phyloP scores from a whole-genome alignment of 2,329 filamentous ascomycete genomes.

The Kalaharituber pfeilii region DNA sequence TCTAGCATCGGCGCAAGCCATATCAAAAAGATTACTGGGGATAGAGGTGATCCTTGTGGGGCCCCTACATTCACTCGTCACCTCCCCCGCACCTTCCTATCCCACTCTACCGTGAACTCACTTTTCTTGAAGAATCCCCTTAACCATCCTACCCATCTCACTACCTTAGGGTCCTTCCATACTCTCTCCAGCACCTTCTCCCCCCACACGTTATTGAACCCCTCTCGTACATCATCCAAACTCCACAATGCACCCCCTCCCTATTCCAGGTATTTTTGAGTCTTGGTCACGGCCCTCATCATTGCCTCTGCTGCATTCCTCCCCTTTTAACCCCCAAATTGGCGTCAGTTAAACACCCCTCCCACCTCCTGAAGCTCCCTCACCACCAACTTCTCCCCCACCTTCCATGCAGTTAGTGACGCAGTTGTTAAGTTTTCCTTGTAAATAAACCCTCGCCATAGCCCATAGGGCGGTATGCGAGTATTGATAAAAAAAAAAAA shows the following conservation, averaged over 20 bases:
- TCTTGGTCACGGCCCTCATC: not conserved
- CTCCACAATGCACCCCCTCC: not conserved
- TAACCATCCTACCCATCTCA: too few relatives aligned
- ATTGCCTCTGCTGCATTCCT: not conserved
- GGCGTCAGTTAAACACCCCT: not conserved
- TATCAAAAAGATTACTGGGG: too few relatives aligned
- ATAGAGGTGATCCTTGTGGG: not conserved
- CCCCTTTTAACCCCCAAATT: not conserved
- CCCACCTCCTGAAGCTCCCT: too few relatives aligned
- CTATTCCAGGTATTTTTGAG: not conserved
- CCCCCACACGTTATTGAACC: not conserved
- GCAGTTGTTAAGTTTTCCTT: too few relatives aligned
- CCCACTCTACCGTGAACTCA: not conserved
- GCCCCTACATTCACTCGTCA: not conserved
- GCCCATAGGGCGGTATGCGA: too few relatives aligned
- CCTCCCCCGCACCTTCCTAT: not conserved
- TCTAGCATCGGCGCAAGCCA: not conserved
- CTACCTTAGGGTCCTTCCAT: too few relatives aligned
- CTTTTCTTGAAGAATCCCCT: not conserved
- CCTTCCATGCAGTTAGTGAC: too few relatives aligned
- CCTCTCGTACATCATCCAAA: not conserved
- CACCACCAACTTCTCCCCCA: not conserved
- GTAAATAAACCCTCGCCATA: too few relatives aligned
- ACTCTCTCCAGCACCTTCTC: not conserved
- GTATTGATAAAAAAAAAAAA: too few relatives aligned